Percentiles rank a stretch among this genome's conserved stretches.
phyloP scores from a whole-genome alignment of 176 grass and related monocot genomes.

The Aechmea fasciata region DNA sequence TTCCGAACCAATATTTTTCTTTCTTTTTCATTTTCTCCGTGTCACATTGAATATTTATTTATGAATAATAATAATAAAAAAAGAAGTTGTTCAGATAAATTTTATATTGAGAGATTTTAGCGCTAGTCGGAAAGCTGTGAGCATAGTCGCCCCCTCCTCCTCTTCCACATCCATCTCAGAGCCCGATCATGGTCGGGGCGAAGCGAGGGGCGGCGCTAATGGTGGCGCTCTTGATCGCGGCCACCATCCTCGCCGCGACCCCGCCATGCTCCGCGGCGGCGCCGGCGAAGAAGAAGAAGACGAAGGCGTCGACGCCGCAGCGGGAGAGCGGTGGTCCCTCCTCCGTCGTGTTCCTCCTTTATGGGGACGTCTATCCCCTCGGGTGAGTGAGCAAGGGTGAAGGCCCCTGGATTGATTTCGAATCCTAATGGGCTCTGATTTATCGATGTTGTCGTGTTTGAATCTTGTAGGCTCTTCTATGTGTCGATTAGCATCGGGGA shows the following conservation, averaged over 20 bases:
- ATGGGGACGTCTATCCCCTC: conserved; percentile 56
- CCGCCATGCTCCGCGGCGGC: background rate
- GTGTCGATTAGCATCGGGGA: conserved; percentile 65
- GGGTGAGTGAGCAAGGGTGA: conserved; percentile 24
- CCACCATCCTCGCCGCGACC: background rate
- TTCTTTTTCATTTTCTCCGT: no score
- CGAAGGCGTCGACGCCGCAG: conserved; percentile 1
- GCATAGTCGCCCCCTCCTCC: background rate
- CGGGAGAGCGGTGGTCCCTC: conserved; percentile 5
- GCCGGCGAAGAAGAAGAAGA: background rate
- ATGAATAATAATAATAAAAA: no score
- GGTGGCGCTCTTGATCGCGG: background rate
- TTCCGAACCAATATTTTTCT: no score
- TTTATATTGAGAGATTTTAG: no score
- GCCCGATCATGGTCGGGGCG: no score
- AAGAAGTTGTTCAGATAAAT: no score
- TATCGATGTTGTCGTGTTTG: background rate
- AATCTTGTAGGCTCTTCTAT: conserved; percentile 45
- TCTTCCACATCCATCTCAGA: background rate
- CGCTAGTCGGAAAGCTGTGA: no score
- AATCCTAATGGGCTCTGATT: background rate
- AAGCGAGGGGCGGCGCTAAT: background rate
- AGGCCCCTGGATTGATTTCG: background rate
- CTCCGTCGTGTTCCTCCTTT: conserved; percentile 54
- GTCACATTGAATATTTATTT: no score